Conservation (phyloP, 208 protist species). For the Willaertia magna region DNA sequence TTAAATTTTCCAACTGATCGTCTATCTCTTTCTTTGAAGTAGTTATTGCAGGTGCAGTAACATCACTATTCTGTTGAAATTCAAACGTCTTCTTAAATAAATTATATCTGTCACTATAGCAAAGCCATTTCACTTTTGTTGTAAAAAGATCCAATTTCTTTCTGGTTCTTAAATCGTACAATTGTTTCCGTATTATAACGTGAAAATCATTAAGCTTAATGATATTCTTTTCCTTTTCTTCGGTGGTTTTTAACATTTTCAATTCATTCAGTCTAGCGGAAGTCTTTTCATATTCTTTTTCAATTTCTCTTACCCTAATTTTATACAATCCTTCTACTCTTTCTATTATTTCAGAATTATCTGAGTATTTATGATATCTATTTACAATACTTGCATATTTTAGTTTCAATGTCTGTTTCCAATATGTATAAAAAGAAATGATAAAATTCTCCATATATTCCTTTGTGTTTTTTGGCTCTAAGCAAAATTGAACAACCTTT, state of each 20-base stretch:
- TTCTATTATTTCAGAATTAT: neutral
- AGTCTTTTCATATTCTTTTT: neutral
- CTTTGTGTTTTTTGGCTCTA: neutral
- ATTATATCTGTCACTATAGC: neutral
- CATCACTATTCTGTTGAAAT: neutral
- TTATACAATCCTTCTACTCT: neutral
- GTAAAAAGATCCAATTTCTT: neutral
- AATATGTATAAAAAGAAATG: neutral
- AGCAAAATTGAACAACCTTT: neutral
- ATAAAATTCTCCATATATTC: neutral
- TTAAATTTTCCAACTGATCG: slow-evolving; percentile 20
- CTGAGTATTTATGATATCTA: neutral
- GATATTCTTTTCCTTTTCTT: neutral
- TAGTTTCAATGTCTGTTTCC: neutral
- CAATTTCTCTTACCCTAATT: neutral
- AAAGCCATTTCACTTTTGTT: neutral
- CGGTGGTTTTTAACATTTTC: neutral
- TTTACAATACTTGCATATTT: neutral
- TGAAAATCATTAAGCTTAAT: neutral
- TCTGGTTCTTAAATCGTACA: neutral
- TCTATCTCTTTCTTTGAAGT: slow-evolving; percentile 17
- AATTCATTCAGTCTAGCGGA: neutral
- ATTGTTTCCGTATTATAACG: neutral
- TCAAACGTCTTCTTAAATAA: neutral
- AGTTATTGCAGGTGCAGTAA: slow-evolving; percentile 5